Percentiles rank a stretch among this genome's conserved stretches.
These are phyloP conservation scores for Taphrina pruni DNA, from an alignment of 1,139 yeast species.

Conservation along the genomic window DNA sequence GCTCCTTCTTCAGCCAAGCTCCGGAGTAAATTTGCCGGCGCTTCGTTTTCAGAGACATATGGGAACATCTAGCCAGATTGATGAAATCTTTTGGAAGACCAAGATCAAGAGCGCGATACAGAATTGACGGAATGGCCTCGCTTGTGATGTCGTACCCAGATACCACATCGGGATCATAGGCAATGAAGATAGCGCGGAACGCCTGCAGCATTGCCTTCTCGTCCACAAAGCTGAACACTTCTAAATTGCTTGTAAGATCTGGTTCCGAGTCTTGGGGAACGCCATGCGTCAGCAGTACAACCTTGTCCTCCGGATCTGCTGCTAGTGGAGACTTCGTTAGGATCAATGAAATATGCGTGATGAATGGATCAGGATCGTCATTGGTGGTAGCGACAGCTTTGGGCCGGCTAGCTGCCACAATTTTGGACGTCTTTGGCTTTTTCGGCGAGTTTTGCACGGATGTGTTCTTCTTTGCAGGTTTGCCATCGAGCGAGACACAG, in stretches of 20 bases:
- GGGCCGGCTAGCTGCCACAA: neutral
- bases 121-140: constrained; percentile 36
- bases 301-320: neutral
- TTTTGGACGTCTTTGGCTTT: constrained; percentile 22
- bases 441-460: constrained; percentile 22
- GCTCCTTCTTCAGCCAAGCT: constrained; percentile 36
- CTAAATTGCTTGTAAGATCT: neutral
- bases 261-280: neutral
- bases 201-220: constrained; percentile 26
- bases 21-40: constrained; percentile 35
- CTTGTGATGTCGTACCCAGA: constrained; percentile 36
- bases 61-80: constrained; percentile 29
- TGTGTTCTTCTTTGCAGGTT: neutral
- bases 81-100: constrained; percentile 27
- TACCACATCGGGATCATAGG: constrained; percentile 38
- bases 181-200: constrained; percentile 21
- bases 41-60: constrained; percentile 33
- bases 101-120: constrained; percentile 24
- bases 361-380: constrained; percentile 19
- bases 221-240: constrained; percentile 9
- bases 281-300: constrained; percentile 28
- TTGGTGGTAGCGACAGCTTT: neutral
- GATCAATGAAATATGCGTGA: constrained; percentile 12
- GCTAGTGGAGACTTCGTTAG: constrained; percentile 15
- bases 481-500: constrained; percentile 14